These are phyloP conservation scores for Coemansia sp. DNA, from an alignment of 192 early-diverging fungal species.

Conservation along the genomic window DNA sequence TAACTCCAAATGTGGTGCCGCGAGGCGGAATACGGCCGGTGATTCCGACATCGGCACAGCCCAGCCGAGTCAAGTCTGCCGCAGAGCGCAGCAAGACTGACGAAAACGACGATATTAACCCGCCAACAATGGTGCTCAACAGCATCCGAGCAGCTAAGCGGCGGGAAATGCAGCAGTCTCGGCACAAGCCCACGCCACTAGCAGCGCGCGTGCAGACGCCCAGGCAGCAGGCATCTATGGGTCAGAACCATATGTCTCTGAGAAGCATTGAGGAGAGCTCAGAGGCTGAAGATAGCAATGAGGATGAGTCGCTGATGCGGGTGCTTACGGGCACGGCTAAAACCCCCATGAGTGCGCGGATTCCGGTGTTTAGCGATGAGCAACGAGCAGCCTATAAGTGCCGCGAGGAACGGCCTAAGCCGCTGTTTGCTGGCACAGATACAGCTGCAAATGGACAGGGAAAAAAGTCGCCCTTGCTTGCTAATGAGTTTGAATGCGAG, in stretches of 20 bases:
- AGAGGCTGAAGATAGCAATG: slow-evolving; percentile 2
- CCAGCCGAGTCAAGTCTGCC: slow-evolving; percentile 10
- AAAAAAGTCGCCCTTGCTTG: not conserved
- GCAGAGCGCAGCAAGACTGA: not conserved
- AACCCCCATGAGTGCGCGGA: slow-evolving; percentile 13
- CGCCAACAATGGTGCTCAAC: slow-evolving; percentile 37
- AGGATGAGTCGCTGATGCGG: slow-evolving; percentile 2
- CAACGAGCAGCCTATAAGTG: slow-evolving; percentile 1
- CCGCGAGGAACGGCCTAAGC: not conserved
- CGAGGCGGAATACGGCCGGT: slow-evolving; percentile 5
- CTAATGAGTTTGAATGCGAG: slow-evolving; percentile 6
- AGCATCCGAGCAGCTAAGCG: slow-evolving; percentile 22
- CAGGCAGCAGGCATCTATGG: not conserved
- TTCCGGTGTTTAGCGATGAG: slow-evolving; percentile 23
- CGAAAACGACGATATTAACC: slow-evolving; percentile 24
- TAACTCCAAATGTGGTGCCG: slow-evolving; percentile 42
- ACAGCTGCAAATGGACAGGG: not conserved
- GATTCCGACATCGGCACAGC: slow-evolving; percentile 29
- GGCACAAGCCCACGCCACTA: slow-evolving; percentile 29
- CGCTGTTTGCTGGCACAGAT: slow-evolving; percentile 13
- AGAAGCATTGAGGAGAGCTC: slow-evolving; percentile 22
- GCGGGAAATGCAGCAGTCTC: slow-evolving; percentile 16
- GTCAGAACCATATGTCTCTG: not conserved
- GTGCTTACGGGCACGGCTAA: not conserved
- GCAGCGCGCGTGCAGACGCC: slow-evolving; percentile 15